These are phyloP conservation scores for Termitomyces sp. DNA, from an alignment of 768 basidiomycete genomes.

Conservation along the genomic window DNA sequence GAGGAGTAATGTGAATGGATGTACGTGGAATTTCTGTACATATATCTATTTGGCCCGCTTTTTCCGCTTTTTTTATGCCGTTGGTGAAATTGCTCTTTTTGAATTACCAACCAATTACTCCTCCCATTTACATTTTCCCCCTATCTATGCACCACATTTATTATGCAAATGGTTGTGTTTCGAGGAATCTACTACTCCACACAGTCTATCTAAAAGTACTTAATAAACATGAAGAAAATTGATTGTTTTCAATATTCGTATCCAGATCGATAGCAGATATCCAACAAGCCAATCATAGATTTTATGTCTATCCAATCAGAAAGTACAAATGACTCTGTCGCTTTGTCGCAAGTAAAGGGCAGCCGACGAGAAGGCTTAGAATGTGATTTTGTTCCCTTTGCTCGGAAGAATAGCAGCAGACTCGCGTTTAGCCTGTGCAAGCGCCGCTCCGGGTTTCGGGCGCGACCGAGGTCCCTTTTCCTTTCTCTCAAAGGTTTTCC, in stretches of 20 bases:
- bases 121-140: not conserved
- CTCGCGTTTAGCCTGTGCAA: constrained; percentile 74
- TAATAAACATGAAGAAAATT: not conserved
- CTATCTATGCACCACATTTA: constrained; percentile 2
- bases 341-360: not conserved
- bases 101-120: not conserved
- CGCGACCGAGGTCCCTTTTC: constrained; percentile 42
- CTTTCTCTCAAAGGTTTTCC: constrained; percentile 12
- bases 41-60: not conserved
- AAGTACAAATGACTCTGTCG: not conserved
- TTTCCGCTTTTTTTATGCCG: not conserved
- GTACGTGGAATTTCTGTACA: no score
- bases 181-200: not conserved
- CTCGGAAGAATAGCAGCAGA: constrained; percentile 67
- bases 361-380: constrained; percentile 30
- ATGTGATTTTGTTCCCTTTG: constrained; percentile 70
- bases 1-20: constrained; percentile 15
- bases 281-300: not conserved
- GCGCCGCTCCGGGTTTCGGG: constrained; percentile 74
- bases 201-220: not conserved
- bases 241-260: not conserved
- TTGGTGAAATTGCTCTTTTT: not conserved
- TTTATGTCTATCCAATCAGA: not conserved
- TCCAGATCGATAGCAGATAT: not conserved
- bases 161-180: not conserved